Percentiles rank a stretch among this genome's conserved stretches.
Evolutionary conservation across 371 early-diverging fungal species (phyloP).

Genomic region (Zopfochytrium polystomum): DNA sequence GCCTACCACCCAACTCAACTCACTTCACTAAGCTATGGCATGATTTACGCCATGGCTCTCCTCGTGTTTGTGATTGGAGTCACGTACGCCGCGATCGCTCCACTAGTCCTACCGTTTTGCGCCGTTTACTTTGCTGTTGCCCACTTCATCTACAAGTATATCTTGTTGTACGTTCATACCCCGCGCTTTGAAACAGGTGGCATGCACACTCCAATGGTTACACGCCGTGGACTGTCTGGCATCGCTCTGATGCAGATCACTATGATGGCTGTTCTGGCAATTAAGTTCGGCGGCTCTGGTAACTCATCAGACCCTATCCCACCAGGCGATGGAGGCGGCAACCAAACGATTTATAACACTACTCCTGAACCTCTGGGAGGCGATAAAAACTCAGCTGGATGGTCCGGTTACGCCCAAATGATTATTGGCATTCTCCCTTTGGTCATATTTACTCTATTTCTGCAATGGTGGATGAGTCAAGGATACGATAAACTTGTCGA

Average conservation of each 20-base stretch:
- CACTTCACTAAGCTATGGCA: slow-evolving; percentile 44
- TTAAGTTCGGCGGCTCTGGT: slow-evolving; percentile 39
- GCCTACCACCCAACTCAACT: slow-evolving; percentile 48
- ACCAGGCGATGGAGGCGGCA: too few relatives aligned
- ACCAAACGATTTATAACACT: too few relatives aligned
- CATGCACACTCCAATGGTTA: slow-evolving; percentile 68
- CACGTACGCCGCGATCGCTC: slow-evolving; percentile 83
- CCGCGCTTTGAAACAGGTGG: slow-evolving; percentile 81
- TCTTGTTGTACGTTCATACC: slow-evolving; percentile 71
- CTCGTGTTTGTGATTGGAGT: slow-evolving; percentile 80
- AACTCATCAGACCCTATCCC: too few relatives aligned
- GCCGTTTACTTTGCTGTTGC: slow-evolving; percentile 72
- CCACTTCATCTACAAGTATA: slow-evolving; percentile 67
- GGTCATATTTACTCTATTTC: slow-evolving; percentile 27
- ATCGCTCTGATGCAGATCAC: slow-evolving; percentile 82
- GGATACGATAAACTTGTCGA: slow-evolving; percentile 45
- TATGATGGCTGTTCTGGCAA: slow-evolving; percentile 74
- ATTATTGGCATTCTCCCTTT: slow-evolving; percentile 43
- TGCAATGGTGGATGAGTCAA: slow-evolving; percentile 41
- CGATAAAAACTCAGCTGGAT: slow-evolving; percentile 16
- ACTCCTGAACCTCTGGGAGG: too few relatives aligned
- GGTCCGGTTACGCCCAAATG: slow-evolving; percentile 45
- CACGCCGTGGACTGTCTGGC: slow-evolving; percentile 73
- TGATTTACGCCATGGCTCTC: slow-evolving; percentile 48
- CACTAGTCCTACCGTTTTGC: slow-evolving; percentile 77